A percentile compares a stretch with the other conserved stretches of the same genome.
Conservation (phyloP, 2,329 filamentous ascomycete genomes). For the Botrytis galanthina region DNA sequence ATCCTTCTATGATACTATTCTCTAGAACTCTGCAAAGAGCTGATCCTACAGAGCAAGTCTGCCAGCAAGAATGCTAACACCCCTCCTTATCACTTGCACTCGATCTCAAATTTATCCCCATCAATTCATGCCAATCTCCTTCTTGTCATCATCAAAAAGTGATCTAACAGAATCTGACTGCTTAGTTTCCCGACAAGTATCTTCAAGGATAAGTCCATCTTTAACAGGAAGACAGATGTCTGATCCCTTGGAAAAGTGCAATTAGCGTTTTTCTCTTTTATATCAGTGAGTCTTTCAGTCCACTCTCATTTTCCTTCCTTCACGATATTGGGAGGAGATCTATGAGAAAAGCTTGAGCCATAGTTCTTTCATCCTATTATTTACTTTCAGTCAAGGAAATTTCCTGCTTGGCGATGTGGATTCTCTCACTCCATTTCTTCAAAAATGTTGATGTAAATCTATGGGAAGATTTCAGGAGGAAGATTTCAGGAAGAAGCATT, state of each 20-base stretch:
- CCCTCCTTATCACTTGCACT: neutral
- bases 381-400: neutral
- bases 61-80: neutral
- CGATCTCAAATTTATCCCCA: accelerated
- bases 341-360: neutral
- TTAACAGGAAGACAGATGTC: no score
- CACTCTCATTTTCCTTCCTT: neutral
- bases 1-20: neutral
- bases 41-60: no score
- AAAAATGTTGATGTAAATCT: no score
- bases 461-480: neutral
- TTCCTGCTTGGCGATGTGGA: no score
- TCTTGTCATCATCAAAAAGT: neutral
- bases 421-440: neutral
- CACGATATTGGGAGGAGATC: neutral
- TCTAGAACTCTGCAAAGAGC: neutral
- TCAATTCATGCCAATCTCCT: neutral
- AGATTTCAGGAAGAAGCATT: neutral
- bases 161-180: neutral
- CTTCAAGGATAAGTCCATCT: neutral
- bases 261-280: neutral
- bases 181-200: neutral
- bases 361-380: neutral
- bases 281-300: neutral
- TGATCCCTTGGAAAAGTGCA: neutral